Evolutionary conservation across 2,329 filamentous ascomycete species (phyloP), one percentile per base, ranked within the genome.

Genomic region (Fonsecaea pugnacius): DNA sequence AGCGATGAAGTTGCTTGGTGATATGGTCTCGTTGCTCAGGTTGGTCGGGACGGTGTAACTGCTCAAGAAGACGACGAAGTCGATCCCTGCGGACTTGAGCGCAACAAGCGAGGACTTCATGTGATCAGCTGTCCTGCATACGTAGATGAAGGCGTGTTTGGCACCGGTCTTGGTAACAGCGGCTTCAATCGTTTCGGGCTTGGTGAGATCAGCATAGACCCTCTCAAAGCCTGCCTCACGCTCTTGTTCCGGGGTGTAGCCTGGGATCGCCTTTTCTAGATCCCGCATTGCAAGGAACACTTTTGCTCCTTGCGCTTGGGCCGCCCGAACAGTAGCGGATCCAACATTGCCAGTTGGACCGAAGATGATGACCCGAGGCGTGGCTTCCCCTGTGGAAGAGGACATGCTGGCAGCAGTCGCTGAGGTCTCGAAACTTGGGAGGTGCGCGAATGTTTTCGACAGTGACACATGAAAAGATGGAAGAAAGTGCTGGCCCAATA

Each of bases 271-370:
- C 66, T 84, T 84, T 24, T 67, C 64, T 3, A 75, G 68, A 72
- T 83, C 75, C 12, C 82, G 78, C 78, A 84, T 79, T 1, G 80
- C 82, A 1, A 85, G 77, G 53, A 73, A 73, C 5, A 84, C 80
- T 33, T 78, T 78, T 9, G 58, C 66, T 16, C 80, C 81, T 35
- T 72, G 74, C 35, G 74, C 61, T 9, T 74, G 72, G 32, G 81
- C 80, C 32, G 73, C 73, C 14, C 67, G 72, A 4, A 82, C 81
- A 2, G 76, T 73, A 8, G 71, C 70, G 27, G 77, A 77, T 53
- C 77, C 83, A 33, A 83, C 77, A 8, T 70, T 70, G 52, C 83
- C 83, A 10, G 82, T 82, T 16, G 83, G 76, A 24, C 83, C 82
- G 65, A 85, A 84, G 60, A 85, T 78, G 10, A 67, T 60, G 32